Conservation (phyloP, 345 rosid species). For the Eucalyptus erythrocorys region DNA sequence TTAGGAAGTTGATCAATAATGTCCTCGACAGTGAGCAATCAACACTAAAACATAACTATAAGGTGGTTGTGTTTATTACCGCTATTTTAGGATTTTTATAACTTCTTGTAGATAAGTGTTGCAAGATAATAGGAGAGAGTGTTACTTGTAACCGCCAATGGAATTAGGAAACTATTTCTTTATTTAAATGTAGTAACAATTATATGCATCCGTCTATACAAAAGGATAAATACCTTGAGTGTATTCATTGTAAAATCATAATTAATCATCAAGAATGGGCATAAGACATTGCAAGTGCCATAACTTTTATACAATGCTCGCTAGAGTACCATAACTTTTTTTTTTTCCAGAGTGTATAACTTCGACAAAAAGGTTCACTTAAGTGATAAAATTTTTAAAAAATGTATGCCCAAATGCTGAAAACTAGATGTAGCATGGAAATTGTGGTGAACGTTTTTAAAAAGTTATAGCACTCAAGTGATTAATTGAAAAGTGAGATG, state of each 20-base stretch:
- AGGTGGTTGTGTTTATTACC: rapidly evolving
- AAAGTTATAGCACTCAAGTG: no score
- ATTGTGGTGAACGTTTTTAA: background rate
- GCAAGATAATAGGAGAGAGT: background rate
- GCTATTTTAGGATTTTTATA: no score
- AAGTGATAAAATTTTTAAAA: rapidly evolving
- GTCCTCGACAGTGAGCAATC: background rate
- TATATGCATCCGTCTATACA: no score
- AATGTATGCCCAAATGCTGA: background rate
- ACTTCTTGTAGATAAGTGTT: background rate
- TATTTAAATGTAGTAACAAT: no score
- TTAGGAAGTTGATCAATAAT: background rate
- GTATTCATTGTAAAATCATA: background rate
- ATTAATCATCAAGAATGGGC: background rate
- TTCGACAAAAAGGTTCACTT: background rate
- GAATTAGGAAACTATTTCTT: background rate
- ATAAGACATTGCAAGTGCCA: background rate
- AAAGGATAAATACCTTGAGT: no score
- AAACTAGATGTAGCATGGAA: background rate
- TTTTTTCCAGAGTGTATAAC: no score
- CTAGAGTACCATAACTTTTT: background rate
- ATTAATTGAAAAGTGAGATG: no score
- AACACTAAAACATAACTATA: background rate
- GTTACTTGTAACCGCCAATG: no score
- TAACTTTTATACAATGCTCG: no score